These are phyloP conservation scores for Pyrus betulifolia DNA, from an alignment of 306 rosid genomes.

Conservation along the genomic window DNA sequence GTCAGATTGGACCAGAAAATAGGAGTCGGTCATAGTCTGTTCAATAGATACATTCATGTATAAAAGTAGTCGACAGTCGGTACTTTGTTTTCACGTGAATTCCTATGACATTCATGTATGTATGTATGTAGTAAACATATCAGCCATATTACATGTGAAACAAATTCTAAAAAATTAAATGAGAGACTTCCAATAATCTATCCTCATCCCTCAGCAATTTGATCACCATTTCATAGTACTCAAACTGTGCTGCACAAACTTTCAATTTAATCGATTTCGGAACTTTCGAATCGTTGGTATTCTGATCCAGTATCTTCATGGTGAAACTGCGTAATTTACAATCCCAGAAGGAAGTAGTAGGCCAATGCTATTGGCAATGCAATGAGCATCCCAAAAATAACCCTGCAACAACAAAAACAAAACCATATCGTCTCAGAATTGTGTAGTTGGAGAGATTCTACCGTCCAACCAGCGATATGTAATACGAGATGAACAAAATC, in stretches of 20 bases:
- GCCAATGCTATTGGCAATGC: constrained; percentile 76
- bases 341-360: constrained; percentile 64
- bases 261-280: background rate
- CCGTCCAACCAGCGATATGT: no score
- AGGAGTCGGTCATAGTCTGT: no score
- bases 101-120: background rate
- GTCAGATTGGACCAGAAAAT: no score
- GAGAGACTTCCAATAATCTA: background rate
- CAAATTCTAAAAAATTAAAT: constrained; percentile 5
- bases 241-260: background rate
- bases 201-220: background rate
- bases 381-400: constrained; percentile 78
- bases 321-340: constrained; percentile 21
- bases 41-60: no score
- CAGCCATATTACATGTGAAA: constrained; percentile 12
- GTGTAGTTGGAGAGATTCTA: background rate
- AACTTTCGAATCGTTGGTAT: background rate
- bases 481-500: background rate
- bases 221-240: constrained; percentile 4
- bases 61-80: no score
- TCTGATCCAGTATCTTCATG: background rate
- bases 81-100: no score
- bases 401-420: constrained; percentile 45
- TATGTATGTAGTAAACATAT: background rate
- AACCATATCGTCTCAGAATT: background rate